Percentiles rank a stretch among this genome's conserved stretches.
phyloP scores from a whole-genome alignment of 1,139 yeast genomes.

The Nakaseomyces glabratus region DNA sequence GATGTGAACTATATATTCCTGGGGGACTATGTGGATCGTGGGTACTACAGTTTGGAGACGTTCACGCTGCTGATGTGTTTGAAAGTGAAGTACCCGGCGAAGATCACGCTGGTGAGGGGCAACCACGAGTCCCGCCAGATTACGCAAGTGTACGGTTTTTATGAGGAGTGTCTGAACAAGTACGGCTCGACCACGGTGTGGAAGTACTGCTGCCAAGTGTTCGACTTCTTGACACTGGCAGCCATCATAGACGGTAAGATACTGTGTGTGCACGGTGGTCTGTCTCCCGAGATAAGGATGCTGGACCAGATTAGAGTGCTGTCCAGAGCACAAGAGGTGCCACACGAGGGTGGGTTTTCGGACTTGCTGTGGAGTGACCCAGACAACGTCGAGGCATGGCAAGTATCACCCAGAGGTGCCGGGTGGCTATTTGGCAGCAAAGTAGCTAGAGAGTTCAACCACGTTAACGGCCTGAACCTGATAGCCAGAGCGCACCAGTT shows the following conservation, averaged over 20 bases:
- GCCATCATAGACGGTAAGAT: slow-evolving; percentile 93
- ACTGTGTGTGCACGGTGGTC: slow-evolving; percentile 91
- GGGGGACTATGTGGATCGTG: slow-evolving; percentile 97
- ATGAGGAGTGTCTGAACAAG: slow-evolving; percentile 84
- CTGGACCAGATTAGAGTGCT: slow-evolving; percentile 90
- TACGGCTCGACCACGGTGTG: slow-evolving; percentile 96
- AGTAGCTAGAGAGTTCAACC: slow-evolving; percentile 89
- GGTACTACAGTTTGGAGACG: slow-evolving; percentile 87
- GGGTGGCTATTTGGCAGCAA: slow-evolving; percentile 92
- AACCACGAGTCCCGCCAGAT: slow-evolving; percentile 93
- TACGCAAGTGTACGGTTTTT: slow-evolving; percentile 90
- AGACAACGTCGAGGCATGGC: slow-evolving; percentile 97
- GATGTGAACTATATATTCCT: slow-evolving; percentile 66
- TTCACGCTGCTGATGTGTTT: slow-evolving; percentile 85
- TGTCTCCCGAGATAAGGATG: slow-evolving; percentile 96
- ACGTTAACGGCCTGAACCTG: slow-evolving; percentile 74
- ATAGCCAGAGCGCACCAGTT: slow-evolving; percentile 97
- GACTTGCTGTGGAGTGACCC: slow-evolving; percentile 98
- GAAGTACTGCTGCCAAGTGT: slow-evolving; percentile 95
- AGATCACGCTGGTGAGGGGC: slow-evolving; percentile 84
- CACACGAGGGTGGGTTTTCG: slow-evolving; percentile 98
- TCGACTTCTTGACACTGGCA: slow-evolving; percentile 84
- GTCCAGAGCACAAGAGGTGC: slow-evolving; percentile 97
- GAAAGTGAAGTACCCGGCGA: slow-evolving; percentile 77
- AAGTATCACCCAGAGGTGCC: slow-evolving; percentile 97